Evolutionary conservation across 2,329 filamentous ascomycete species (phyloP), one percentile per base, ranked within the genome.

Genomic region (Eurotiales sp.): DNA sequence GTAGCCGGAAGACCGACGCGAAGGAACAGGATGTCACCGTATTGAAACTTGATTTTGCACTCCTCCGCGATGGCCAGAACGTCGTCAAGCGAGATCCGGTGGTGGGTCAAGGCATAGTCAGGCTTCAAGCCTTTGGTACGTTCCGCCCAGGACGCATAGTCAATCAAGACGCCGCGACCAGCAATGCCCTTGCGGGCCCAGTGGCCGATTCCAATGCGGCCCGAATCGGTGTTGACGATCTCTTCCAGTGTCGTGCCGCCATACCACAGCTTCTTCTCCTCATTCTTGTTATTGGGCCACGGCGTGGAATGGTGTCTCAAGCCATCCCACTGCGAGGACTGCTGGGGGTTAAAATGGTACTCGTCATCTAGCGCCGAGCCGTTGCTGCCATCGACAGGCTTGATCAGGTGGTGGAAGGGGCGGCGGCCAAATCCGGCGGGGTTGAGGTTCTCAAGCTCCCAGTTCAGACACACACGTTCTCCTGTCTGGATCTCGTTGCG

Each of bases 391-490:
- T 57, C 55, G 3, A 73, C 60, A 57, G 62, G 65, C 61, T 79
- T 78, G 61, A 83, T 80, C 32, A 73, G 69, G 56, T 82, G 80
- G 39, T 76, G 65, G 50, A 77, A 77, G 3, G 74, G 69, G 40
- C 75, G 75, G 11, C 81, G 72, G 32, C 73, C 72, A 56, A 82
- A 81, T 43, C 77, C 66, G 49, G 68, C 66, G 11, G 63, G 64
- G n/a, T 80, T 76, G 2, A 82, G 65, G 58, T 83, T 82, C 44
- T 75, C 74, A 34, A 83, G 64, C 23, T 78, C 74, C 80, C 80
- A 83, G 32, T 78, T 77, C 21, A 84, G 64, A 45, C 76, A 76
- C 19, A 82, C 73, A 21, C 79, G 72, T 42, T 73, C 69, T 17
- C 80, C 81, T 0, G 74, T 77, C 36, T 70, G 69, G 58, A 83